phyloP scores from a whole-genome alignment of 257 asterid species.

The Fraxinus cuspidata region DNA sequence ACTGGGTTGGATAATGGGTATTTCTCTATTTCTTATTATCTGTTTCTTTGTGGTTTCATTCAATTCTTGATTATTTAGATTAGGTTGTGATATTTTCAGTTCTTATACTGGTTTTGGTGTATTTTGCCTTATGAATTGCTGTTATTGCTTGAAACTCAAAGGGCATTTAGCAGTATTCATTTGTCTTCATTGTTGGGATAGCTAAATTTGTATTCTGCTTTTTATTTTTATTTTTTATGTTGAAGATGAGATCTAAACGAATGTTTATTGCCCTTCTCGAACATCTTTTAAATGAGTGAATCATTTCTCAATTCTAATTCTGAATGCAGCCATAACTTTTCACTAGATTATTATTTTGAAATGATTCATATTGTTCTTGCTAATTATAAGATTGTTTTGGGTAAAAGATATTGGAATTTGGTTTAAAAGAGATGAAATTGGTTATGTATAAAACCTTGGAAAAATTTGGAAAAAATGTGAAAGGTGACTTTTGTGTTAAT shows the following conservation, averaged over 20 bases:
- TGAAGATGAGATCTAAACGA: neutral
- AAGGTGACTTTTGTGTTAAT: too few relatives aligned
- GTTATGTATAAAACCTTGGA: too few relatives aligned
- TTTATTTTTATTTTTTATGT: too few relatives aligned
- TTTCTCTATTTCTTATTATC: neutral
- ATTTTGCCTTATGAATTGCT: neutral
- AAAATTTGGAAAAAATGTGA: too few relatives aligned
- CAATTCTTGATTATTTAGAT: neutral
- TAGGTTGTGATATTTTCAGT: neutral
- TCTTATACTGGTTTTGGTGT: neutral
- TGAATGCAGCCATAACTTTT: too few relatives aligned
- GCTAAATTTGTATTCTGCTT: neutral
- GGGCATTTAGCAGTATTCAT: neutral
- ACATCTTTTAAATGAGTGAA: neutral
- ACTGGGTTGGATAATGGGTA: constrained; percentile 84
- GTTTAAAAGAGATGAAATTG: too few relatives aligned
- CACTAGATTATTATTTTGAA: too few relatives aligned
- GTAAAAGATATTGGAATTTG: too few relatives aligned
- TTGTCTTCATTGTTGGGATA: neutral
- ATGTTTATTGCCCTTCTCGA: neutral
- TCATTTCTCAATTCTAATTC: neutral
- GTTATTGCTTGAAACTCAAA: neutral
- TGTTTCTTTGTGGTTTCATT: neutral
- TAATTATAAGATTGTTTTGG: neutral
- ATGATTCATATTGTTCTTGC: neutral